Conservation (phyloP, 139 green algal genomes). For the Micractinium conductrix region DNA sequence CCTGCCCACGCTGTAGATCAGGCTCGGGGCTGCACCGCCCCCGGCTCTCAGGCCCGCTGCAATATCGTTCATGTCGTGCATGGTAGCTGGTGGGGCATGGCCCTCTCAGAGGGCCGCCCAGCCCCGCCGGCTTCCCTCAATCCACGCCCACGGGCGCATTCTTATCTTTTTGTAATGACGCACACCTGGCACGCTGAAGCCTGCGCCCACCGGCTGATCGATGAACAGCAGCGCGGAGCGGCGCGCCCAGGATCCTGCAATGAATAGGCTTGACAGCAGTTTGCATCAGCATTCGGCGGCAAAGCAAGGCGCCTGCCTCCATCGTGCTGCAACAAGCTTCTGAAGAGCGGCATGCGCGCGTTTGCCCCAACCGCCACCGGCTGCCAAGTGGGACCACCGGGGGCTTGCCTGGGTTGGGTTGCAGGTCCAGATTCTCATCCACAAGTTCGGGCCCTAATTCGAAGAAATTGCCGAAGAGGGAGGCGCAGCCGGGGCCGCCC, state of each 20-base stretch:
- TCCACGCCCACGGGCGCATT: no score
- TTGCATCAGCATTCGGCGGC: not conserved
- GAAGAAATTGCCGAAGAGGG: conserved; percentile 70
- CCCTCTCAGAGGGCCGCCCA: no score
- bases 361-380: no score
- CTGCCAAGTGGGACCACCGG: not conserved
- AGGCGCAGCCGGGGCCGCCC: conserved; percentile 73
- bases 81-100: no score
- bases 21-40: no score
- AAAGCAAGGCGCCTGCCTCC: no score
- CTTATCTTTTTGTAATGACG: no score
- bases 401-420: conserved; percentile 45
- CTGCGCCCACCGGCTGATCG: conserved; percentile 91
- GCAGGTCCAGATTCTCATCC: conserved; percentile 37
- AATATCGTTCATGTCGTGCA: not conserved
- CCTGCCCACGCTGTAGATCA: no score
- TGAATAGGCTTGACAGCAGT: not conserved
- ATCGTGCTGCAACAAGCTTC: no score
- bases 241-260: conserved; percentile 53
- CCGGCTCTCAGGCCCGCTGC: not conserved
- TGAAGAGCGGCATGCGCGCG: not conserved
- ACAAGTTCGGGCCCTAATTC: conserved; percentile 62
- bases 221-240: conserved; percentile 73
- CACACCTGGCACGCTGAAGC: conserved; percentile 81
- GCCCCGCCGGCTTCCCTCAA: no score